Evolutionary conservation across 140 eudicot genomes (phyloP), one percentile per base, ranked within the genome.

Genomic region (Cichorium intybus): DNA sequence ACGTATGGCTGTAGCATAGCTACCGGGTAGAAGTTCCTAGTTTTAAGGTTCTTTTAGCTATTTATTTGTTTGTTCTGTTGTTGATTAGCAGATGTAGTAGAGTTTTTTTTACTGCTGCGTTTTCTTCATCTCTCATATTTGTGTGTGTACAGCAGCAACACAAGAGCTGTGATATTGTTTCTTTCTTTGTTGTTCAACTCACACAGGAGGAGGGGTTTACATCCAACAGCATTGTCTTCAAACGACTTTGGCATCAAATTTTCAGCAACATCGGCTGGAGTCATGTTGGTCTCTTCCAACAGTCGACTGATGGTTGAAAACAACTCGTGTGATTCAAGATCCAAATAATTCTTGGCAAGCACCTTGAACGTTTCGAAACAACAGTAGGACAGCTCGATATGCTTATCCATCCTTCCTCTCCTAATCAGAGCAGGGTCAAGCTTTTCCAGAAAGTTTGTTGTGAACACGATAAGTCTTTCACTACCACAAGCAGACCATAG

Each of bases 401-500:
- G 86, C 68, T 77, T 81, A 26, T 76, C 86, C 81, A 80, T 80
- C 15, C 81, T 16, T 8, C 84, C 81, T 60, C 81, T 64, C n/a
- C 77, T 52, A 35, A 79, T 69, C 0, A 74, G 29, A 6, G 80
- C 80, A 2, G 67, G 77, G 20, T 79, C 85, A 62, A 75, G 73
- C 49, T 66, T 80, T 24, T 75, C 79, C 3, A 80, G 58, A 10
- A 64, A 58, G 17, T 80, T 75, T 0, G 82, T 81, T 0, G 82
- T 77, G 41, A 81, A 77, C 5, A 81, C 82, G 22, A 81, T 52
- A 9, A 81, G 3, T 46, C 82, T 81, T 55, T 77, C 82, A n/a
- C 77, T 72, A n/a, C 86, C 86, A 52, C 82, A 76, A 58, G 80
- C 77, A 1, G 82, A 81, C 86, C 86, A 81, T 22, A 81, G 16